Evolutionary conservation across 2,329 filamentous ascomycete genomes (phyloP).

Genomic region (Plenodomus tracheiphilus): DNA sequence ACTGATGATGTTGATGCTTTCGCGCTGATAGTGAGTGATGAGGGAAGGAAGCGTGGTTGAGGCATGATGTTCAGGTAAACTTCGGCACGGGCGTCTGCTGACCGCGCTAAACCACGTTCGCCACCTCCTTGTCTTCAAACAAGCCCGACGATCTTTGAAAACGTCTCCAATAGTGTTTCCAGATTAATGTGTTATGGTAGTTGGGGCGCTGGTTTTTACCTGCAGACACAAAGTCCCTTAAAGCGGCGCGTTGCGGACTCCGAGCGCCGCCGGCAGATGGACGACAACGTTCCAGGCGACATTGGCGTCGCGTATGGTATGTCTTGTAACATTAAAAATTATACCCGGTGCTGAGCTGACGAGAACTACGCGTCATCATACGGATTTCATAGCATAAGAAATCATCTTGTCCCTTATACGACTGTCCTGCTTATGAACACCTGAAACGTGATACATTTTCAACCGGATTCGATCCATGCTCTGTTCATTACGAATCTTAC

Average conservation of each 20-base stretch:
- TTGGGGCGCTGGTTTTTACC: not conserved
- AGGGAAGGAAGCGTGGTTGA: not conserved
- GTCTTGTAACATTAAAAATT: not conserved
- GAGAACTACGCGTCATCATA: not conserved
- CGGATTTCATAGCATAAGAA: not conserved
- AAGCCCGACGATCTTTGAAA: slow-evolving; percentile 23
- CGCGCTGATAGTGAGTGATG: not conserved
- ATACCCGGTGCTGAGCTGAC: not conserved
- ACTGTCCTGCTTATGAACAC: no score
- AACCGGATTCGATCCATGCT: no score
- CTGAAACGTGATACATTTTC: no score
- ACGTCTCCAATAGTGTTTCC: slow-evolving; percentile 15
- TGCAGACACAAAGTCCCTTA: not conserved
- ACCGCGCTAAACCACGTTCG: slow-evolving; percentile 6
- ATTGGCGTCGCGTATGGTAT: not conserved
- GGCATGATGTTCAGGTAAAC: slow-evolving; percentile 22
- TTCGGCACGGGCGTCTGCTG: slow-evolving; percentile 5
- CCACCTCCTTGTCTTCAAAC: slow-evolving; percentile 13
- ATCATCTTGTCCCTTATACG: not conserved
- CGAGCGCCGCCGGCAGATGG: no score
- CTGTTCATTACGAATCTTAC: no score
- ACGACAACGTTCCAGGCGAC: not conserved
- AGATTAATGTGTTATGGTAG: not conserved
- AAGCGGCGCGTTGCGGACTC: not conserved
- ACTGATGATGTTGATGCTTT: not conserved